These are phyloP conservation scores for Fomitopsis schrenkii DNA, from an alignment of 1,284 basidiomycete species.

Conservation along the genomic window DNA sequence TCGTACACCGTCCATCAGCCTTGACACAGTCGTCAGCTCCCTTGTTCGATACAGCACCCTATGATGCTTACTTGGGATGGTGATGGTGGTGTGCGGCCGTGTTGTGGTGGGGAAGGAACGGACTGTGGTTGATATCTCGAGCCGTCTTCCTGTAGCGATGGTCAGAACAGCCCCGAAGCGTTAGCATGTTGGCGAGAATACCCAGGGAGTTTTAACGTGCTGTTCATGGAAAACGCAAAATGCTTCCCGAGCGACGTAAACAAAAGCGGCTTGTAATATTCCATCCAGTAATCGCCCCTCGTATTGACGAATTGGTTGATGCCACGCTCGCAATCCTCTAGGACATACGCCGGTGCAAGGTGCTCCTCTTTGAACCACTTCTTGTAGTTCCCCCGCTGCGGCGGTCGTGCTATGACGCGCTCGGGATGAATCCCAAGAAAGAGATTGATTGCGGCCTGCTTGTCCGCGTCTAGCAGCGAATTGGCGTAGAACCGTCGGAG, in stretches of 20 bases:
- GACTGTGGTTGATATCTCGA: conserved; percentile 64
- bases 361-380: conserved; percentile 79
- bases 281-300: conserved; percentile 78
- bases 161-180: neutral
- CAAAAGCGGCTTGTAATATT: conserved; percentile 86
- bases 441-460: conserved; percentile 96
- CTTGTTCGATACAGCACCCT: neutral
- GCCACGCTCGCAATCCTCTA: conserved; percentile 52
- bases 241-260: conserved; percentile 82
- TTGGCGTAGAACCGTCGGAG: conserved; percentile 96
- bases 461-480: conserved; percentile 93
- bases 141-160: conserved; percentile 54
- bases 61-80: conserved; percentile 35
- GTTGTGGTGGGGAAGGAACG: conserved; percentile 60
- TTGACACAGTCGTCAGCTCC: conserved; percentile 19
- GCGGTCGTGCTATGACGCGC: conserved; percentile 40
- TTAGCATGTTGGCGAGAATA: conserved; percentile 27
- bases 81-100: conserved; percentile 25
- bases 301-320: conserved; percentile 55
- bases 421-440: conserved; percentile 84
- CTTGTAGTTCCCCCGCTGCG: conserved; percentile 64
- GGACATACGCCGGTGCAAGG: conserved; percentile 57
- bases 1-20: conserved; percentile 70
- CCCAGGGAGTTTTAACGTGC: conserved; percentile 80
- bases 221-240: conserved; percentile 86